Conservation (phyloP, 2,329 filamentous ascomycete genomes). For the Colletotrichum noveboracense region DNA sequence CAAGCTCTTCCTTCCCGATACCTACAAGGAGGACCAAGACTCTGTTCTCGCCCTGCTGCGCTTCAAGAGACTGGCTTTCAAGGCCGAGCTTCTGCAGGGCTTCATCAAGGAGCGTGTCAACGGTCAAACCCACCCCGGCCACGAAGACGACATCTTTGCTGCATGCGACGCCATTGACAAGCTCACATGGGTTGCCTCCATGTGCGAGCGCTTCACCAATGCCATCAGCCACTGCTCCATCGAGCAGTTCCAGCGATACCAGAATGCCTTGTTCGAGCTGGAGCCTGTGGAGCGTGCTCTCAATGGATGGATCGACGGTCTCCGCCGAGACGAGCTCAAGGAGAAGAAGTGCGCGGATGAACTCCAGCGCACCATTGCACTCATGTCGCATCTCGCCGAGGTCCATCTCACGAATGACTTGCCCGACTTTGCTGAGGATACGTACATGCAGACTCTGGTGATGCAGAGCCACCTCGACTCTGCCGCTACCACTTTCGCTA, state of each 20-base stretch:
- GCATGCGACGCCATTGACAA: slow-evolving; percentile 85
- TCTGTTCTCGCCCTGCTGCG: slow-evolving; percentile 88
- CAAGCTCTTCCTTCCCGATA: slow-evolving; percentile 86
- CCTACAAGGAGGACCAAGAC: slow-evolving; percentile 79
- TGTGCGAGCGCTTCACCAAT: slow-evolving; percentile 84
- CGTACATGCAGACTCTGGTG: slow-evolving; percentile 77
- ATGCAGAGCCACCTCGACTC: slow-evolving; percentile 85
- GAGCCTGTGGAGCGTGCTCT: slow-evolving; percentile 90
- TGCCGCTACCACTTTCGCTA: slow-evolving; percentile 70
- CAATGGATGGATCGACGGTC: slow-evolving; percentile 84
- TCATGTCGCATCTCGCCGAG: slow-evolving; percentile 86
- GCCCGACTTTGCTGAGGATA: slow-evolving; percentile 77
- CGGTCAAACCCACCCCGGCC: slow-evolving; percentile 65
- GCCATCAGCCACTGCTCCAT: slow-evolving; percentile 80
- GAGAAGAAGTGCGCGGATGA: slow-evolving; percentile 83
- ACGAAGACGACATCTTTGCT: slow-evolving; percentile 80
- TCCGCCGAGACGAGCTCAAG: slow-evolving; percentile 85
- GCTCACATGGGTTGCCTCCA: slow-evolving; percentile 80
- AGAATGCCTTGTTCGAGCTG: slow-evolving; percentile 83
- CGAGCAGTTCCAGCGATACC: slow-evolving; percentile 79
- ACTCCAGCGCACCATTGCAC: slow-evolving; percentile 81
- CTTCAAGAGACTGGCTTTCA: slow-evolving; percentile 88
- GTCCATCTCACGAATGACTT: slow-evolving; percentile 75
- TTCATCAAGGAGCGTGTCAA: slow-evolving; percentile 82
- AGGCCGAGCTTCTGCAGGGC: slow-evolving; percentile 77